Evolutionary conservation across 2,329 filamentous ascomycete species (phyloP).

Genomic region (Apiospora koreana): DNA sequence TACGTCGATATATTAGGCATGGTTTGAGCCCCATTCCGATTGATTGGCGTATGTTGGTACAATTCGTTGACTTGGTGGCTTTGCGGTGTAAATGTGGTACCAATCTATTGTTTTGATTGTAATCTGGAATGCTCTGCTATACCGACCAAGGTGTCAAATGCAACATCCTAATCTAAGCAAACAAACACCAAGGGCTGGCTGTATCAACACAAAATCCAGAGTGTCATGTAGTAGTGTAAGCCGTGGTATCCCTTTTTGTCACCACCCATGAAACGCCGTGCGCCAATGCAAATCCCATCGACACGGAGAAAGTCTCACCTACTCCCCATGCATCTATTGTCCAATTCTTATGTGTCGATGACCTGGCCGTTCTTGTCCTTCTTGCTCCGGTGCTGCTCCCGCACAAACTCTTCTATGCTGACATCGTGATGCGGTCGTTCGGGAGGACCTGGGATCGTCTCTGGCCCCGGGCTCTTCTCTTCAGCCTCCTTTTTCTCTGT

Average conservation of each 20-base stretch:
- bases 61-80: background rate
- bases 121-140: background rate
- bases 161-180: background rate
- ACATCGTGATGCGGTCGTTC: slow-evolving; percentile 46
- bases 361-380: slow-evolving; percentile 16
- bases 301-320: background rate
- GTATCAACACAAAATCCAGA: background rate
- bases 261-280: background rate
- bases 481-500: slow-evolving; percentile 25
- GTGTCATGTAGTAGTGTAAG: background rate
- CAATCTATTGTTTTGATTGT: background rate
- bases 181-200: background rate
- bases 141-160: background rate
- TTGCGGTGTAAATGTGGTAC: background rate
- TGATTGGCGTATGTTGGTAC: background rate
- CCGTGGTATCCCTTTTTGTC: background rate
- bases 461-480: slow-evolving; percentile 12
- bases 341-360: background rate
- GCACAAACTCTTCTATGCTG: slow-evolving; percentile 54
- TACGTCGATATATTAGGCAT: too few relatives aligned
- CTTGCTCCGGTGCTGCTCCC: slow-evolving; percentile 53
- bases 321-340: background rate
- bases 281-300: background rate
- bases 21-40: background rate
- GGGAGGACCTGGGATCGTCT: slow-evolving; percentile 37